A percentile compares a stretch with the other conserved stretches of the same genome.
These are phyloP conservation scores for Chenopodium quinoa DNA, from an alignment of 148 eudicot genomes.

Conservation along the genomic window DNA sequence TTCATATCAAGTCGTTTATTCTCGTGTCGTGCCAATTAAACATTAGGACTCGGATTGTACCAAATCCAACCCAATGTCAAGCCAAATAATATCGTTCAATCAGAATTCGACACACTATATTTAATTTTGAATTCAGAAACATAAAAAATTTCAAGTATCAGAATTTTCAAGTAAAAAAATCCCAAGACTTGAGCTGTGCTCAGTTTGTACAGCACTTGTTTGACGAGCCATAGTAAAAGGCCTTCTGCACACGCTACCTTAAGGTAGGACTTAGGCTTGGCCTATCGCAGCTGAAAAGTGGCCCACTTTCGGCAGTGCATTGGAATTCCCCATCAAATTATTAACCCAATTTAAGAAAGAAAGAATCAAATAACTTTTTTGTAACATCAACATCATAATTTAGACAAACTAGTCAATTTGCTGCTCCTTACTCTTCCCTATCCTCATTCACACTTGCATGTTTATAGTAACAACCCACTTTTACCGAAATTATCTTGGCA, in stretches of 20 bases:
- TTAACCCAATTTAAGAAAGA: neutral
- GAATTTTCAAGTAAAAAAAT: no score
- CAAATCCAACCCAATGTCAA: no score
- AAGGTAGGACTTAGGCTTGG: neutral
- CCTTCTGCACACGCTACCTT: constrained; percentile 1
- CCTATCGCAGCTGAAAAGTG: neutral
- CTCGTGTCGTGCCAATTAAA: no score
- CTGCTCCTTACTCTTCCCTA: neutral
- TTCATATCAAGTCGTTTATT: no score
- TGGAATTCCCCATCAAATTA: neutral
- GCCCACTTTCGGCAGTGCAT: neutral
- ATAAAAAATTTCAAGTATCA: no score
- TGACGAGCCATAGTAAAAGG: no score
- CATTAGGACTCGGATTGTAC: no score
- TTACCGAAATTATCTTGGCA: neutral
- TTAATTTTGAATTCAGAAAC: no score
- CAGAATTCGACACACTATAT: no score
- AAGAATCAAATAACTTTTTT: neutral
- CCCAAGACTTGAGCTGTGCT: no score
- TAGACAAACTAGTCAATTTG: neutral
- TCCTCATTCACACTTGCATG: neutral
- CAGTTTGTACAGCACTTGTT: no score
- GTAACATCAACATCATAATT: neutral
- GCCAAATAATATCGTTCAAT: no score
- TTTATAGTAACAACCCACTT: neutral